phyloP scores from a whole-genome alignment of 1,284 basidiomycete genomes.

The Agaricales sp. region DNA sequence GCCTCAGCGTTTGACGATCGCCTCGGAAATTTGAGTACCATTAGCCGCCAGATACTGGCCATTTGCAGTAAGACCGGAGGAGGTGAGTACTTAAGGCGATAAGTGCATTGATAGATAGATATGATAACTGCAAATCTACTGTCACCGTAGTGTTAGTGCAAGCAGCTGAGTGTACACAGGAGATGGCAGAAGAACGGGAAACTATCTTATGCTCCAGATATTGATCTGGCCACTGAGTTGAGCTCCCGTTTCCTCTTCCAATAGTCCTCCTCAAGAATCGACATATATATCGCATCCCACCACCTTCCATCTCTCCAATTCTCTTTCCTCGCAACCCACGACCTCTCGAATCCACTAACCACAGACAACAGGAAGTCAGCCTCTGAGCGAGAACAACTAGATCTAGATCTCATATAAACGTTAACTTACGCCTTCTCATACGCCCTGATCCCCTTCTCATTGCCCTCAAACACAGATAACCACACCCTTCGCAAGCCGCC shows the following conservation, averaged over 20 bases:
- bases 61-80: too few relatives aligned
- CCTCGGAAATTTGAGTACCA: too few relatives aligned
- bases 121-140: too few relatives aligned
- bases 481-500: constrained; percentile 11
- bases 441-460: constrained; percentile 7
- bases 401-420: neutral
- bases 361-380: neutral
- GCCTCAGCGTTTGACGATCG: too few relatives aligned
- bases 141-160: too few relatives aligned
- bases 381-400: neutral
- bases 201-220: too few relatives aligned
- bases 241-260: neutral
- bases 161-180: too few relatives aligned
- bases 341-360: constrained; percentile 8
- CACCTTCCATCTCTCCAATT: constrained; percentile 11
- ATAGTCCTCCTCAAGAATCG: constrained; percentile 13
- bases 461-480: constrained; percentile 8
- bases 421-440: constrained; percentile 11
- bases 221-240: too few relatives aligned
- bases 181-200: too few relatives aligned
- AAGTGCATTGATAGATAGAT: too few relatives aligned
- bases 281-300: constrained; percentile 11
- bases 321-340: constrained; percentile 8
- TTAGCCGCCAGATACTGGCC: too few relatives aligned
- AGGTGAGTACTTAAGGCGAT: too few relatives aligned